Percentiles rank a stretch among this genome's conserved stretches.
phyloP scores from a whole-genome alignment of 371 early-diverging fungal genomes.

The Chytridiales sp. region DNA sequence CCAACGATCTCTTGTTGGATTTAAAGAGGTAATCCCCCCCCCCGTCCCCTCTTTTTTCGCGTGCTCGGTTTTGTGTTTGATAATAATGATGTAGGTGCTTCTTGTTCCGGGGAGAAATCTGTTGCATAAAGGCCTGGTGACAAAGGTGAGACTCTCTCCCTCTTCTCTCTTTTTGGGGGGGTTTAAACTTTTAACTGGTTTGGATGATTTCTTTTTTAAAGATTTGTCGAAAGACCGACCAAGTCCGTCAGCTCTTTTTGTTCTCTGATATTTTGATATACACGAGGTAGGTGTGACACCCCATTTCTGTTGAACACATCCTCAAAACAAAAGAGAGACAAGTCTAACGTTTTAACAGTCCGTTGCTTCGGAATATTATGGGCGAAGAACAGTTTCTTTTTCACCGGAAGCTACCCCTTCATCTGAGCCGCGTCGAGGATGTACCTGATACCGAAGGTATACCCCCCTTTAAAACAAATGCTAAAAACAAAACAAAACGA shows the following conservation, averaged over 20 bases:
- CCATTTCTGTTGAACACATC: too few species aligned
- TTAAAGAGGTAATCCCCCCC: slow-evolving; percentile 39
- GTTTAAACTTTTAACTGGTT: neutral
- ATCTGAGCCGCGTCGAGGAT: slow-evolving; percentile 59
- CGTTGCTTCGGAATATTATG: slow-evolving; percentile 37
- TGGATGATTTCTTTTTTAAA: slow-evolving; percentile 8
- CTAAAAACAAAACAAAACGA: neutral
- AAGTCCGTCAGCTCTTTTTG: slow-evolving; percentile 63
- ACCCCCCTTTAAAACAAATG: slow-evolving; percentile 11
- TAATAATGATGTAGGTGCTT: slow-evolving; percentile 34
- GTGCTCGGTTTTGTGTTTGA: neutral
- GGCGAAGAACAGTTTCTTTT: slow-evolving; percentile 50
- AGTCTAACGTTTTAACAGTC: slow-evolving; percentile 23
- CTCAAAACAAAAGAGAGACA: too few species aligned
- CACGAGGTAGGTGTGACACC: slow-evolving; percentile 36
- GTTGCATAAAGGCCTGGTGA: slow-evolving; percentile 58
- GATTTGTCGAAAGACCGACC: slow-evolving; percentile 66
- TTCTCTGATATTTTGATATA: slow-evolving; percentile 74
- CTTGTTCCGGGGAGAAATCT: slow-evolving; percentile 66
- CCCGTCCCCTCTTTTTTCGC: slow-evolving; percentile 1
- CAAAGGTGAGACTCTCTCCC: slow-evolving; percentile 45
- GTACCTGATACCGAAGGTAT: slow-evolving; percentile 46
- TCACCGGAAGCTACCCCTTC: slow-evolving; percentile 64
- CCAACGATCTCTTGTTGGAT: slow-evolving; percentile 58
- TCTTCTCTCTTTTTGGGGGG: too few species aligned